A percentile compares a stretch with the other conserved stretches of the same genome.
Evolutionary conservation across 805 yeast species (phyloP).

Genomic region (Kurtzmaniella cleridarum): DNA sequence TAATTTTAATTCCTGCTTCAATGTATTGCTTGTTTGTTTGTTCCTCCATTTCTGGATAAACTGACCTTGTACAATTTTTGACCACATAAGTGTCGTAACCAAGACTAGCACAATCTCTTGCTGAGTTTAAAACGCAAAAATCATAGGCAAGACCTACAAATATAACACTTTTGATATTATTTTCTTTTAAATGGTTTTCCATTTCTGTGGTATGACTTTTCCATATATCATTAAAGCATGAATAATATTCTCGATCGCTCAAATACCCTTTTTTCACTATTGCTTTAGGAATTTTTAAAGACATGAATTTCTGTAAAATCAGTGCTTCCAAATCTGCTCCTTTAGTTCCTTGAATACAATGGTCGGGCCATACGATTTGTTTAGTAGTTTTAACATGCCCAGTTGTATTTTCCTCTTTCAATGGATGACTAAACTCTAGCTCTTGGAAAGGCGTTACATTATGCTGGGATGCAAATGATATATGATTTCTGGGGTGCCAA

Average conservation of each 20-base stretch:
- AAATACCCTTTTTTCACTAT: constrained; percentile 67
- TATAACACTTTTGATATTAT: constrained; percentile 53
- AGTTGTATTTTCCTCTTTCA: constrained; percentile 20
- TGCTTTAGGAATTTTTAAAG: constrained; percentile 26
- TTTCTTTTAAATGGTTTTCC: constrained; percentile 37
- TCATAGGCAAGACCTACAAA: constrained; percentile 85
- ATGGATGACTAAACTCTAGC: constrained; percentile 48
- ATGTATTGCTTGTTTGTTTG: constrained; percentile 30
- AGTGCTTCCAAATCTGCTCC: constrained; percentile 63
- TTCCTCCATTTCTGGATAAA: constrained; percentile 37
- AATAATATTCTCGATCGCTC: constrained; percentile 75
- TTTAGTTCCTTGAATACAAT: constrained; percentile 66
- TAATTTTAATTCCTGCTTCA: constrained; percentile 28
- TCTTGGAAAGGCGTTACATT: constrained; percentile 44
- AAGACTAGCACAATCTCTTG: constrained; percentile 54
- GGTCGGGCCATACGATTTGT: constrained; percentile 83
- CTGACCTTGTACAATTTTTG: constrained; percentile 51
- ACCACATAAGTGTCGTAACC: constrained; percentile 67
- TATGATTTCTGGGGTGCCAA: constrained; percentile 81
- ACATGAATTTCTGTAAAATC: constrained; percentile 33
- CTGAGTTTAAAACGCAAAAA: constrained; percentile 76
- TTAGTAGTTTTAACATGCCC: constrained; percentile 19
- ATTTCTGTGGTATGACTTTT: constrained; percentile 64
- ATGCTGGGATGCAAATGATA: constrained; percentile 77
- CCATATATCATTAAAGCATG: constrained; percentile 84